Conservation (phyloP, 164 flowering plant genomes). For the Nelumbo lutea region DNA sequence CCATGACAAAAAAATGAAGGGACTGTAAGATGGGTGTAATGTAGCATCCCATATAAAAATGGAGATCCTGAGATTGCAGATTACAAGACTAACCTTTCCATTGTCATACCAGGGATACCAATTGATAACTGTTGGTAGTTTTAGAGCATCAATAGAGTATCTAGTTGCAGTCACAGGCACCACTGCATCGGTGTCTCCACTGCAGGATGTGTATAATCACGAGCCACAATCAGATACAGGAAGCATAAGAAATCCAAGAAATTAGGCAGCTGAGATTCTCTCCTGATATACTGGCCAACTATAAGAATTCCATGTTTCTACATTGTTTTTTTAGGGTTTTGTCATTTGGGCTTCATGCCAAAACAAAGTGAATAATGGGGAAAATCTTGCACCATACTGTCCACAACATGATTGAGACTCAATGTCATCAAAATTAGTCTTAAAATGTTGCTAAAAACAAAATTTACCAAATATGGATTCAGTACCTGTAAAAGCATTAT, state of each 20-base stretch:
- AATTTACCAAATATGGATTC: no score
- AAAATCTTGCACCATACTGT: no score
- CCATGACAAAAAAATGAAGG: no score
- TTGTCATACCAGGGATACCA: conserved; percentile 73
- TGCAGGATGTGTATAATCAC: conserved; percentile 27
- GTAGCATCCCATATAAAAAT: not conserved
- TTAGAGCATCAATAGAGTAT: conserved; percentile 58
- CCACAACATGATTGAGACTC: not conserved
- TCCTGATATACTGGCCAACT: not conserved
- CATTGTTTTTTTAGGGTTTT: not conserved
- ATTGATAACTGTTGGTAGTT: conserved; percentile 47
- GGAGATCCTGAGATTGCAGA: not conserved
- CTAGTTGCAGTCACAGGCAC: conserved; percentile 77
- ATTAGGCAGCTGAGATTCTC: not conserved
- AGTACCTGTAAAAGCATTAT: no score
- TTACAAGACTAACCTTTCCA: conserved; percentile 39
- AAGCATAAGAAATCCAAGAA: not conserved
- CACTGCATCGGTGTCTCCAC: conserved; percentile 91
- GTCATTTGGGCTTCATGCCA: not conserved
- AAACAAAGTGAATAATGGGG: no score
- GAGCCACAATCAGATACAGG: conserved; percentile 1
- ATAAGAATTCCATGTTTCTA: not conserved
- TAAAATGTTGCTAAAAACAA: no score
- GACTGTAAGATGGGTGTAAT: not conserved
- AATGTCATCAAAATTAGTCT: no score